Evolutionary conservation across 1,284 basidiomycete species (phyloP), one percentile per base, ranked within the genome.

Genomic region (Pyrrhoderma noxium): DNA sequence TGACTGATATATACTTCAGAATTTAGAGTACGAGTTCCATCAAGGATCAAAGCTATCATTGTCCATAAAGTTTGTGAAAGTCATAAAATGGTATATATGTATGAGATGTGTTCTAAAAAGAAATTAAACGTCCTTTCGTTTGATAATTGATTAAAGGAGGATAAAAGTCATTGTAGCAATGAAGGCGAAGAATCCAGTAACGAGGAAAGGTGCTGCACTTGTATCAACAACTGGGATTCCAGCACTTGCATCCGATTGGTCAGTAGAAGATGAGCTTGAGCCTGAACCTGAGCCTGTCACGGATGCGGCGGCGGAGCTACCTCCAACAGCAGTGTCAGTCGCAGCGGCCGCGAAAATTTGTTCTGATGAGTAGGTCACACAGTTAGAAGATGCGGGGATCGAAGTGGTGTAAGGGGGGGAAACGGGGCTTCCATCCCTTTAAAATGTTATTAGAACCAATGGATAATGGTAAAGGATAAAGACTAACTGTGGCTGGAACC

Each of bases 341-440:
- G 58, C 58, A 14, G 57, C 49, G 8, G 58, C 55, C 3, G 66
- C 61, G 61, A 65, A 70, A 5, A 71, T 58, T 42, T 64, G 63
- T 13, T 61, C 51, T 0, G 67, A 68, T 41, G 61, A 57, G 57
- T 65, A 67, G 0, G 68, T 68, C 18, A 59, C 55, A 59, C 68
- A 70, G 60, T 67, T 66, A 13, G 64, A 66, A 2, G 65, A 64
- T 0, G 64, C 56, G 5, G 66, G 65, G 47, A 65, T 57, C 18
- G 56, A 58, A 16, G 68, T 62, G 8, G 60, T 64, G 60, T 65
- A 70, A 2, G 66, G 67, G 14, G 66, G 60, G 7, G 62, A 64
- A 46, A 41, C 39, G 3, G 38, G 22, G 21, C 49, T 52, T 4
- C 34, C 41, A 22, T 25, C 11, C 3, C n/a, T 21, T 23, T 27